Base-by-base conservation (phyloP, 768 basidiomycete genomes). In the Rhodotorula babjevae region DNA sequence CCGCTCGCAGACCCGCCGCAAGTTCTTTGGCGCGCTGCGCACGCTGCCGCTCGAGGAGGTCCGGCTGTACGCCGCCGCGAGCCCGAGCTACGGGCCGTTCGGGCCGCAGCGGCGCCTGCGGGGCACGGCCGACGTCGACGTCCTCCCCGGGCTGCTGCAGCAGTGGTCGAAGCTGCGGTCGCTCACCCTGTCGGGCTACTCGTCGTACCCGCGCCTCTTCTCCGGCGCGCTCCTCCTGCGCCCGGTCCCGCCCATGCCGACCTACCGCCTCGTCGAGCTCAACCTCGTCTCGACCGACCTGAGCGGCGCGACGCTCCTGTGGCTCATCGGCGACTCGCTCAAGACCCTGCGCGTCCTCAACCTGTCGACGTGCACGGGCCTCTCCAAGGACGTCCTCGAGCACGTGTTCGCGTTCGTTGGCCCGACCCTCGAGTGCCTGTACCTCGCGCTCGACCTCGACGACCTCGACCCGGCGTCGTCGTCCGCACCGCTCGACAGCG, bases 391-490 rank as follows among this genome's bases (percentile, higher is more conserved):
- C 14, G 27, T 42, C 23, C 55, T 71, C 44, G 9, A 2, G 15
- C 33, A 36, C 50, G 31, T 50, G 3, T 63, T 66, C 61, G 14
- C 21, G 6, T 23, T 58, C 49, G 29, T 66, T 16, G 65, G 70
- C 1, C 29, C 33, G 2, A 63, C 60, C 0, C 60, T 71, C 53
- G 33, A 56, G 27, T 6, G 2, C 14, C 56, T 71, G 16, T 11
- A 29, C 44, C 46, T 71, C 29, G 40, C 53, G 0, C 16, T 57
- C 21, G 64, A 71, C 65, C 14, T 52, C 40, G 70, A 71, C 27
- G 65, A 66, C 57, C 57, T 66, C 16, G 19, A 61, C 33, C 36
- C 40, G 3, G 23, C 42, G 0, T 36, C 56, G 19, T 0, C 25
- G 33, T 19, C 53, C 3, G 40, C 27, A 5, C 36, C 61, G 19